Conservation (phyloP, 257 asterid species). For the Salvia miltiorrhiza region DNA sequence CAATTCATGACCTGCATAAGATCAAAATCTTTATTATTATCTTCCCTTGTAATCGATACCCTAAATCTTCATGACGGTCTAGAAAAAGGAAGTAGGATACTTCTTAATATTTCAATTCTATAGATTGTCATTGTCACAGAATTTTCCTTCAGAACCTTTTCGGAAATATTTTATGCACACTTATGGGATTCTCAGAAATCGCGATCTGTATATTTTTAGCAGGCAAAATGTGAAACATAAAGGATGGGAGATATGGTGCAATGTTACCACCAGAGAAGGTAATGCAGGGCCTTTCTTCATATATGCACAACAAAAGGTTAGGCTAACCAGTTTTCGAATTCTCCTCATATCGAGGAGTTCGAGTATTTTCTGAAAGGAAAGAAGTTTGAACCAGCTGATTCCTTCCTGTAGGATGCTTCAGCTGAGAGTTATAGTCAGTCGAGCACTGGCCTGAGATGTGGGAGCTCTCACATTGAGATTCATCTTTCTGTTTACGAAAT, state of each 20-base stretch:
- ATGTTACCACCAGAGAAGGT: conserved; percentile 23
- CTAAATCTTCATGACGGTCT: background rate
- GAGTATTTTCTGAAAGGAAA: conserved; percentile 28
- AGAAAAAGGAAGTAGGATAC: background rate
- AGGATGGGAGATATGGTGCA: conserved; percentile 2
- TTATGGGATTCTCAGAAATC: background rate
- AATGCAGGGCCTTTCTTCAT: conserved; percentile 10
- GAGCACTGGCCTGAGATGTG: conserved; percentile 35
- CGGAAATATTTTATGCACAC: background rate
- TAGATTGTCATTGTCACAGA: background rate
- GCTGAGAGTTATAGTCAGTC: conserved; percentile 39
- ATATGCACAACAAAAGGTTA: conserved; percentile 19
- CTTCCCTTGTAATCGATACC: conserved; percentile 2
- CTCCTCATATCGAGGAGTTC: conserved; percentile 33
- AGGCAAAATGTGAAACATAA: conserved; percentile 2
- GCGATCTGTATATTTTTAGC: background rate
- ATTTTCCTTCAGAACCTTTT: background rate
- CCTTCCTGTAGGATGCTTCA: conserved; percentile 34
- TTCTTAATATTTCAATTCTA: conserved; percentile 2
- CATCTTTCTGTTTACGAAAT: conserved; percentile 35
- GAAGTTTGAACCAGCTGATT: conserved; percentile 37
- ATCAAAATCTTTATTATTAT: conserved; percentile 6
- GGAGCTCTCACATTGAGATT: conserved; percentile 39
- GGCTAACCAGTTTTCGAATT: conserved; percentile 22
- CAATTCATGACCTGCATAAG: conserved; percentile 46